A percentile compares a stretch with the other conserved stretches of the same genome.
phyloP scores from a whole-genome alignment of 192 early-diverging fungal species.

The Podila minutissima region DNA sequence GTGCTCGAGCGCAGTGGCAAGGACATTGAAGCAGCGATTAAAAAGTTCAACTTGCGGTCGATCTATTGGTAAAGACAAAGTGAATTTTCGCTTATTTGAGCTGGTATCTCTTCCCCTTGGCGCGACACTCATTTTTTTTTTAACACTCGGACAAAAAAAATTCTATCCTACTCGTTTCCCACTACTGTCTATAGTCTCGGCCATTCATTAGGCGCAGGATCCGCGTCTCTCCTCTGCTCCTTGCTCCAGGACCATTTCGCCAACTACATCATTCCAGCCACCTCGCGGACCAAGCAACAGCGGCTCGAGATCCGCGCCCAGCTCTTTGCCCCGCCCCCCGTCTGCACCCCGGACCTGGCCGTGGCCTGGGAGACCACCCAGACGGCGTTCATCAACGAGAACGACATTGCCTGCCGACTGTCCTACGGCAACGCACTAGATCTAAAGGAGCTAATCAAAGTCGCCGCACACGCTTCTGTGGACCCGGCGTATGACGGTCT shows the following conservation, averaged over 20 bases:
- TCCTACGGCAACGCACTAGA: conserved; percentile 54
- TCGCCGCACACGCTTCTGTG: conserved; percentile 39
- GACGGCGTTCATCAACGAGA: conserved; percentile 54
- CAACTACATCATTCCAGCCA: conserved; percentile 17
- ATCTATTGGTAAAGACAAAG: conserved; percentile 38
- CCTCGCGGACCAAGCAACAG: neutral
- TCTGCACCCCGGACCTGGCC: conserved; percentile 45
- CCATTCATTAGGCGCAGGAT: conserved; percentile 53
- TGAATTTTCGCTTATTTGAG: no score
- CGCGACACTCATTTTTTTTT: no score
- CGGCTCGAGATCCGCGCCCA: conserved; percentile 44
- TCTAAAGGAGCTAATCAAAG: conserved; percentile 55
- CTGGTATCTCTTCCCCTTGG: neutral
- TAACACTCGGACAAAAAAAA: neutral
- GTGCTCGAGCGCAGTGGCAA: conserved; percentile 44
- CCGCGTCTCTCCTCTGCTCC: conserved; percentile 38
- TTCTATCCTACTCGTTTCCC: neutral
- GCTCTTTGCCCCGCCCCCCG: conserved; percentile 50
- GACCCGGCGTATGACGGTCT: conserved; percentile 40
- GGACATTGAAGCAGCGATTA: conserved; percentile 42
- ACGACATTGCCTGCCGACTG: conserved; percentile 47
- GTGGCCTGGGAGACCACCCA: conserved; percentile 30
- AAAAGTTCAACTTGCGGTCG: conserved; percentile 47
- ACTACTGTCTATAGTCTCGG: conserved; percentile 22
- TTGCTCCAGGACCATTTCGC: conserved; percentile 49